Conservation (phyloP, 768 basidiomycete species). For the Crucibulum laeve region DNA sequence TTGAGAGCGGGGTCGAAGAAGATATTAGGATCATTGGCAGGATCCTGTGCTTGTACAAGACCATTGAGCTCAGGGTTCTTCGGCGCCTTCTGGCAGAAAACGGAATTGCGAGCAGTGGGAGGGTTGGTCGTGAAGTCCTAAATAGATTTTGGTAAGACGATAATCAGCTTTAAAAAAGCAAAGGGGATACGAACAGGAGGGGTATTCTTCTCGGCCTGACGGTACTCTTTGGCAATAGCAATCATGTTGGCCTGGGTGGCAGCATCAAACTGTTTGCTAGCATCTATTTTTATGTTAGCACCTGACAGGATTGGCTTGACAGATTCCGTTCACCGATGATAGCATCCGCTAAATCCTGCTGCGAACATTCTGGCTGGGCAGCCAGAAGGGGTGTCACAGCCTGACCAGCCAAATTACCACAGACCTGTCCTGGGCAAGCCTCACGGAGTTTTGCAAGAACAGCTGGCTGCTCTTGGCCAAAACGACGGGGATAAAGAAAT, state of each 20-base stretch:
- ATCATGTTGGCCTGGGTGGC: conserved; percentile 49
- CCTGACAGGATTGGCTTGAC: background rate
- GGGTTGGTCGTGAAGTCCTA: conserved; percentile 54
- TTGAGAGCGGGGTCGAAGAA: conserved; percentile 43
- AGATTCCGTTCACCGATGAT: conserved; percentile 44
- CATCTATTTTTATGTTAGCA: conserved; percentile 28
- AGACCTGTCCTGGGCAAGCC: conserved; percentile 46
- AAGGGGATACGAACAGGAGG: conserved; percentile 35
- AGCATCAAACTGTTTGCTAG: conserved; percentile 46
- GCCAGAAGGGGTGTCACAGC: conserved; percentile 51
- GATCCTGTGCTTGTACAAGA: conserved; percentile 49
- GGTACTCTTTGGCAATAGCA: conserved; percentile 46
- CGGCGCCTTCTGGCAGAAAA: conserved; percentile 53
- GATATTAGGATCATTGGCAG: conserved; percentile 44
- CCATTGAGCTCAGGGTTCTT: conserved; percentile 45
- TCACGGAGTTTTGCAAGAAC: conserved; percentile 38
- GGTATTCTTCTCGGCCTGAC: conserved; percentile 57
- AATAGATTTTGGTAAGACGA: background rate
- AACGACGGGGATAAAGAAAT: conserved; percentile 47
- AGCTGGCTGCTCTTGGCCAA: conserved; percentile 45
- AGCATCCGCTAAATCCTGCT: conserved; percentile 53
- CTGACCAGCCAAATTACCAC: conserved; percentile 42
- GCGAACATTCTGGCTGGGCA: conserved; percentile 46
- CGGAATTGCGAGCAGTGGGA: conserved; percentile 44
- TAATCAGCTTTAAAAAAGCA: background rate